Evolutionary conservation across 73 alveolate species (phyloP).

Genomic region (Paramecium pentaurelia): DNA sequence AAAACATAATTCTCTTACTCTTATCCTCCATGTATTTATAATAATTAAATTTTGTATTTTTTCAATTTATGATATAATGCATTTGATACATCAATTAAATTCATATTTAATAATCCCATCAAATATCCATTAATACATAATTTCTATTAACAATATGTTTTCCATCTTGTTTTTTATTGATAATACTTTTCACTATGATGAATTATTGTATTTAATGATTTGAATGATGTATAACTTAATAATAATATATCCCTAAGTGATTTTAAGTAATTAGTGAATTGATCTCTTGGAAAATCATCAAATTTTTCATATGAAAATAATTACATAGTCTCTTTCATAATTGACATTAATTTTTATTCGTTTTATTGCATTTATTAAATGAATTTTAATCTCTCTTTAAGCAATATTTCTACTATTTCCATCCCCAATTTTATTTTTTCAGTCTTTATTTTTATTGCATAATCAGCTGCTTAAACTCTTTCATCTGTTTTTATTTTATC

Average conservation of each 20-base stretch:
- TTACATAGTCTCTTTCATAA: background rate
- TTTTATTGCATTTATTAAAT: background rate
- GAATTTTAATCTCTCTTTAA: conserved; percentile 35
- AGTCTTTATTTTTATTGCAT: background rate
- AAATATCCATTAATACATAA: background rate
- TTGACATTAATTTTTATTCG: background rate
- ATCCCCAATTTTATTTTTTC: background rate
- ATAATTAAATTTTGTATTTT: background rate
- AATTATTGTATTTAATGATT: background rate
- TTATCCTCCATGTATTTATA: background rate
- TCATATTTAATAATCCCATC: background rate
- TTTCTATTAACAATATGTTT: background rate
- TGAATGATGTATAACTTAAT: background rate
- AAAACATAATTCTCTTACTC: background rate
- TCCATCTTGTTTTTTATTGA: background rate
- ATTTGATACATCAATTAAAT: conserved; percentile 22
- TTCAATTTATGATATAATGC: conserved; percentile 36
- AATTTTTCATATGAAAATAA: background rate
- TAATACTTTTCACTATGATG: background rate
- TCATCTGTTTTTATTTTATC: conserved; percentile 45
- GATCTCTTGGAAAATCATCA: background rate
- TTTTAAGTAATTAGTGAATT: background rate
- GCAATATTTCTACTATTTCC: background rate
- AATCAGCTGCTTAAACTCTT: conserved; percentile 42
- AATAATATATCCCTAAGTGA: background rate